These are phyloP conservation scores for Fraxinus quadrangulata DNA, from an alignment of 257 asterid genomes.

Conservation along the genomic window DNA sequence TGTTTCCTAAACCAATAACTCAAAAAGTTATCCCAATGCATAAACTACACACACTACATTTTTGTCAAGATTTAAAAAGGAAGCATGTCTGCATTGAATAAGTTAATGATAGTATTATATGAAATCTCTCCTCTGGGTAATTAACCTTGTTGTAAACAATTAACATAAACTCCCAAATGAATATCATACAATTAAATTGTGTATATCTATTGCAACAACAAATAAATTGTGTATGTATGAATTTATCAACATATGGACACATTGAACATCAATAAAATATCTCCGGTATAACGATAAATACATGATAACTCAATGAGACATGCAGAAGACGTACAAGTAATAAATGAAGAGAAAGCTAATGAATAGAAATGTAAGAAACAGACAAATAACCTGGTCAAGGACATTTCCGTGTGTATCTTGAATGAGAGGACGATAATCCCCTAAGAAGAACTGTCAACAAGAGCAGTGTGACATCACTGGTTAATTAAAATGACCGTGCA, in stretches of 20 bases:
- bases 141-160: neutral
- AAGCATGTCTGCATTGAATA: neutral
- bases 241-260: neutral
- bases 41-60: slow-evolving; percentile 14
- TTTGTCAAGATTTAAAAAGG: neutral
- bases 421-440: slow-evolving; percentile 94
- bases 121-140: neutral
- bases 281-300: slow-evolving; percentile 8
- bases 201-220: neutral
- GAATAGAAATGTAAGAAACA: neutral
- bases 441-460: slow-evolving; percentile 80
- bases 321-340: neutral
- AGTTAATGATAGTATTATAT: neutral
- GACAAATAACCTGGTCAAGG: slow-evolving; percentile 80
- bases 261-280: neutral
- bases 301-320: neutral
- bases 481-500: slow-evolving; percentile 19
- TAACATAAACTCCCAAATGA: neutral
- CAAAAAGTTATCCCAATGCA: slow-evolving; percentile 25
- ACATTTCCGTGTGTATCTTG: slow-evolving; percentile 94
- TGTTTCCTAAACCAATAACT: slow-evolving; percentile 65
- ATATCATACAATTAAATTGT: neutral
- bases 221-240: neutral
- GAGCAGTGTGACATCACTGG: slow-evolving; percentile 30
- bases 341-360: slow-evolving; percentile 4